These are phyloP conservation scores for Blastomyces parvus DNA, from an alignment of 2,329 filamentous ascomycete genomes.

Conservation along the genomic window DNA sequence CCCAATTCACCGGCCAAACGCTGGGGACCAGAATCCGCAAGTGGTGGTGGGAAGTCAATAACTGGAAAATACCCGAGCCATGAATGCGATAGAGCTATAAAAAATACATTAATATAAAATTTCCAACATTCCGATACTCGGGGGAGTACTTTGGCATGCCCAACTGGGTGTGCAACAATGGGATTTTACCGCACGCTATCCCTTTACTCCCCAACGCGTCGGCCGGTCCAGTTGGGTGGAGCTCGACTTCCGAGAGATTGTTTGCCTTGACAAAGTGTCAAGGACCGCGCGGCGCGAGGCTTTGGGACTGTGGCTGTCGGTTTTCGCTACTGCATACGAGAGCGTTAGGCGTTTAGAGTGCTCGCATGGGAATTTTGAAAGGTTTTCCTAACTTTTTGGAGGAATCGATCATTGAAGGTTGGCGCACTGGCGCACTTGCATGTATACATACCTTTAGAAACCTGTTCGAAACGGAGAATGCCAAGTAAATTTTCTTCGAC, in stretches of 20 bases:
- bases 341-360: neutral
- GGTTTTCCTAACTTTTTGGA: neutral
- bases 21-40: slow-evolving; percentile 67
- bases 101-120: neutral
- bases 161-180: neutral
- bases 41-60: slow-evolving; percentile 95
- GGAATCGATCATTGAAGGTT: neutral
- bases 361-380: neutral
- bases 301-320: neutral
- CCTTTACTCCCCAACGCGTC: neutral
- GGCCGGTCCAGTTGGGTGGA: neutral
- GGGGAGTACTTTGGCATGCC: neutral
- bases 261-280: neutral
- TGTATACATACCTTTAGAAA: neutral
- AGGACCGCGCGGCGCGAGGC: neutral
- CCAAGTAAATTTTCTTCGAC: neutral
- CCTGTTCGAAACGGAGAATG: neutral
- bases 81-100: slow-evolving; percentile 6
- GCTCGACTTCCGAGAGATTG: neutral
- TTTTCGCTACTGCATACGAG: neutral
- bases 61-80: slow-evolving; percentile 60
- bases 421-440: neutral
- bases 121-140: neutral
- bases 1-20: slow-evolving; percentile 64
- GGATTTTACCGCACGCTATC: neutral